phyloP scores from a whole-genome alignment of 345 rosid genomes.

The Citrus sinensis region DNA sequence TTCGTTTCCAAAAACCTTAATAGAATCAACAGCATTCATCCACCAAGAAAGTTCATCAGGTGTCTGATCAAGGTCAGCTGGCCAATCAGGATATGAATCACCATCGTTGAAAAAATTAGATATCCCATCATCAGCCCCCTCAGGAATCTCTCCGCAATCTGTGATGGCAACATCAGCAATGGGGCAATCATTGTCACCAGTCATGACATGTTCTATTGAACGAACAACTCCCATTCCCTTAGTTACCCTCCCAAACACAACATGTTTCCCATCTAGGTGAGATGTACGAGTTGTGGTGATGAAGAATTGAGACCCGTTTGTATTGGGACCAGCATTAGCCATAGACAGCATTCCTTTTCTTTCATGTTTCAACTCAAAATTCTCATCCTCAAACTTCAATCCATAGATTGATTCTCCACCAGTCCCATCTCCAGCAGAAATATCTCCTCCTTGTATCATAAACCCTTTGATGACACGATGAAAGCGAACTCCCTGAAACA shows the following conservation, averaged over 20 bases:
- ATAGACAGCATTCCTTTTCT: constrained; percentile 93
- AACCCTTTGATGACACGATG: constrained; percentile 84
- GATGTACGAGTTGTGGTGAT: constrained; percentile 82
- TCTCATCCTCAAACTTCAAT: constrained; percentile 86
- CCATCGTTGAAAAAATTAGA: constrained; percentile 84
- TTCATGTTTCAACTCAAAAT: constrained; percentile 84
- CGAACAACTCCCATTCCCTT: constrained; percentile 98
- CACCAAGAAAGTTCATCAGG: constrained; percentile 81
- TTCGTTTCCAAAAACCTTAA: constrained; percentile 76
- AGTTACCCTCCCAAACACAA: constrained; percentile 79
- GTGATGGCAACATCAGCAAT: constrained; percentile 49
- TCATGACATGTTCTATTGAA: constrained; percentile 67
- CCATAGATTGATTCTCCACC: constrained; percentile 97
- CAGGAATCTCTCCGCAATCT: constrained; percentile 82
- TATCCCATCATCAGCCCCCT: constrained; percentile 75
- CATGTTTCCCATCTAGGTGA: constrained; percentile 92
- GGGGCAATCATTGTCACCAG: constrained; percentile 54
- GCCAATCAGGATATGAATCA: constrained; percentile 90
- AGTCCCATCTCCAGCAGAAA: constrained; percentile 84
- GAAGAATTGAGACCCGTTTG: constrained; percentile 97
- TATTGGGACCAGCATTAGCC: constrained; percentile 86
- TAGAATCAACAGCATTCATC: constrained; percentile 75
- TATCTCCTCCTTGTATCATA: constrained; percentile 96
- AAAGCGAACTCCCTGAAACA: constrained; percentile 69
- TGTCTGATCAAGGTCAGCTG: constrained; percentile 67